Evolutionary conservation across 2,329 filamentous ascomycete species (phyloP).

Genomic region (Sarocladium kiliense): DNA sequence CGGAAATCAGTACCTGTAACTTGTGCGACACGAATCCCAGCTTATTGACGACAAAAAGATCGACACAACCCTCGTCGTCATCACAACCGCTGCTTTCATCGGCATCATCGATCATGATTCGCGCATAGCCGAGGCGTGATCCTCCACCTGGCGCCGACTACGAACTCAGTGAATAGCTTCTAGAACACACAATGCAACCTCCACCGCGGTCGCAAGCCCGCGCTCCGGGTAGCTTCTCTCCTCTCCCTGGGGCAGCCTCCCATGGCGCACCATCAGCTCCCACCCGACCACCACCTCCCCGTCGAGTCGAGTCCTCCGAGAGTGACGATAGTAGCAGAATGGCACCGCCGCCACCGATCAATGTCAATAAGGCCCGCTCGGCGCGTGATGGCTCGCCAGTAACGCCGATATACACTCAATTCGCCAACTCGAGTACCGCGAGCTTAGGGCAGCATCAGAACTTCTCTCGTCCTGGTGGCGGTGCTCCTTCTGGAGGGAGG

Average conservation of each 20-base stretch:
- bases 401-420: conserved; percentile 44
- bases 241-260: conserved; percentile 34
- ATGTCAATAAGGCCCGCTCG: conserved; percentile 40
- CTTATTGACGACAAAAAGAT: too few relatives aligned
- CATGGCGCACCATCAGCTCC: conserved; percentile 19
- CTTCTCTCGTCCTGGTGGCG: conserved; percentile 50
- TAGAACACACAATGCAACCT: conserved; percentile 40
- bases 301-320: conserved; percentile 25
- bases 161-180: neutral
- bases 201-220: conserved; percentile 36
- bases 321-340: conserved; percentile 19
- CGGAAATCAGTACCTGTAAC: too few relatives aligned
- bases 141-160: neutral
- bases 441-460: conserved; percentile 41
- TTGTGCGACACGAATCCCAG: too few relatives aligned
- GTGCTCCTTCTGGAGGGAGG: conserved; percentile 7
- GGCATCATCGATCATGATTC: neutral
- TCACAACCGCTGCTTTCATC: neutral
- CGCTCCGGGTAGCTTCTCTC: conserved; percentile 52
- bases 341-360: conserved; percentile 27
- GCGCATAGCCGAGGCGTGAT: conserved; percentile 6
- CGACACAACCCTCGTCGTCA: neutral
- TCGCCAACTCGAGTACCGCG: conserved; percentile 43
- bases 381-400: conserved; percentile 29
- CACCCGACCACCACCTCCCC: conserved; percentile 26